phyloP scores from a whole-genome alignment of 1,284 basidiomycete genomes.

The Wolfiporia cocos region DNA sequence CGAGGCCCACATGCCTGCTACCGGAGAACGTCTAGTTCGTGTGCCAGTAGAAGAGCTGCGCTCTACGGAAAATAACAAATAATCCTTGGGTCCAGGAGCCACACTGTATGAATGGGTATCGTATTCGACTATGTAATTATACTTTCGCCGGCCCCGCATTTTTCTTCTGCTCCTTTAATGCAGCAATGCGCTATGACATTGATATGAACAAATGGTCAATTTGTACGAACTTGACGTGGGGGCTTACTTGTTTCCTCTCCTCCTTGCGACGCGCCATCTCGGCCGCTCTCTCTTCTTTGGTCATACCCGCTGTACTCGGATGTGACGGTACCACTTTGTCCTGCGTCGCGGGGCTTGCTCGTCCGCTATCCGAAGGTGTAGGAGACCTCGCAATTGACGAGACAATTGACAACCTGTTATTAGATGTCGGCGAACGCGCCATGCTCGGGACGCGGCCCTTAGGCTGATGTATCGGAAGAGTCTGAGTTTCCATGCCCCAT shows the following conservation, averaged over 20 bases:
- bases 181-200: conserved; percentile 24
- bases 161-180: conserved; percentile 28
- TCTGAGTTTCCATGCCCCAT: background rate
- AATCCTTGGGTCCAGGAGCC: background rate
- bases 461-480: conserved; percentile 9
- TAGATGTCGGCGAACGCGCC: conserved; percentile 6
- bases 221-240: no score
- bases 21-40: conserved; percentile 46
- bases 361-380: conserved; percentile 19
- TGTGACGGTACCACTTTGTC: conserved; percentile 15
- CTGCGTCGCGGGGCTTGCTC: conserved; percentile 10
- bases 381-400: conserved; percentile 15
- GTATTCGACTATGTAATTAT: background rate
- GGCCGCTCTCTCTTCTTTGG: conserved; percentile 83
- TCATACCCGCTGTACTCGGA: conserved; percentile 38
- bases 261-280: conserved; percentile 88
- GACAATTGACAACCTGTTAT: conserved; percentile 12
- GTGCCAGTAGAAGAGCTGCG: conserved; percentile 56
- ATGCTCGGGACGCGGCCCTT: conserved; percentile 4
- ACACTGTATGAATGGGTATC: background rate
- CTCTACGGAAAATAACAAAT: conserved; percentile 16
- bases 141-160: conserved; percentile 7
- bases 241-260: conserved; percentile 72
- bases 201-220: no score
- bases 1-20: conserved; percentile 13